Base-by-base conservation (phyloP, 352 stramenopile species). In the Globisporangium spinosum region DNA sequence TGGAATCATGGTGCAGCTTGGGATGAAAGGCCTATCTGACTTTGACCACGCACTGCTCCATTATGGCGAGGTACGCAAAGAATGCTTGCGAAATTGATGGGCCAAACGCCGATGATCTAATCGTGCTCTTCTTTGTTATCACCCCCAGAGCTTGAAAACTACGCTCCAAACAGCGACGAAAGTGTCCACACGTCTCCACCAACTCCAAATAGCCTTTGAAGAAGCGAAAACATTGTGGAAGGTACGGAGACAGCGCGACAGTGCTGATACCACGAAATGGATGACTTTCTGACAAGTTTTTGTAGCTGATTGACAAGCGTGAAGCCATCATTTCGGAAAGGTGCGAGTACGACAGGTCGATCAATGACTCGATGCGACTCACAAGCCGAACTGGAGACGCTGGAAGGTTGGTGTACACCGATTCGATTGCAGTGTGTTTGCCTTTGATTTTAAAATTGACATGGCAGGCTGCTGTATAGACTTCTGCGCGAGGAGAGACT, bases 321-420 rank as follows among this genome's bases (percentile, higher is more conserved):
- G 78, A 86, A 67, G 67, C 73, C 23, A 86, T 86, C 25, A 64
- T 83, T 8, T 49, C 60, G 58, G 78, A 78, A 58, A 69, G 78
- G 2, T 38, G 58, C 32, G 68, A 82, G 69, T 86, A 79, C 64
- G 70, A 73, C 29, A 34, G 55, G n/a, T 68, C 67, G 9, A 40
- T 55, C 25, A 64, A 57, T 22, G 58, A 73, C 32, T 62, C 70
- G 8, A 23, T 62, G 17, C 62, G 70, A 40, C 58, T 76, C n/a
- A 76, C 65, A 23, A 69, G 67, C 20, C 70, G 70, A 25, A 64
- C 65, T 23, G 57, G 51, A 29, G 65, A 72, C 27, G 56, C 56
- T 47, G 66, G 60, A 17, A 54, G 70, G 65, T 70, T 58, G n/a
- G 53, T n/a, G 20, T 9, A 15, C 49, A 56, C 49, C 27, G 22